phyloP scores from a whole-genome alignment of 2,329 filamentous ascomycete species.

The Nemania sp. region DNA sequence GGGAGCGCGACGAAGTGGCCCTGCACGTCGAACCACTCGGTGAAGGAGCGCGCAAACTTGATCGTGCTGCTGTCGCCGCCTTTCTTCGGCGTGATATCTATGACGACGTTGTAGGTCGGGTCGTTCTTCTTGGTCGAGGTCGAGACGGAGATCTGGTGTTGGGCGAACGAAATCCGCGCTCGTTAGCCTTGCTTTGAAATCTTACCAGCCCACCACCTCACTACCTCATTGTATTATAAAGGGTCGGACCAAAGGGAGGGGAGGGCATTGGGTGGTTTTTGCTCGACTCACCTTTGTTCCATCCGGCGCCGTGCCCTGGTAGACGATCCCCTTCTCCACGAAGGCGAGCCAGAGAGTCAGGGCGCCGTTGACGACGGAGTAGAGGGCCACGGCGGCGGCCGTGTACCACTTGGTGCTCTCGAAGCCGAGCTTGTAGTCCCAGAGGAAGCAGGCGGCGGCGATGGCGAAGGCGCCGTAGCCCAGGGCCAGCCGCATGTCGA shows the following conservation, averaged over 20 bases:
- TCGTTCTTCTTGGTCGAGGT: slow-evolving; percentile 78
- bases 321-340: slow-evolving; percentile 82
- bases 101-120: slow-evolving; percentile 76
- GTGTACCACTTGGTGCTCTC: slow-evolving; percentile 83
- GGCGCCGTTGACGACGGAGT: slow-evolving; percentile 76
- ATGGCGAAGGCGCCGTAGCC: slow-evolving; percentile 83
- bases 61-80: slow-evolving; percentile 46
- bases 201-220: no score
- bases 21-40: slow-evolving; percentile 73
- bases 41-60: slow-evolving; percentile 68
- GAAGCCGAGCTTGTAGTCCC: slow-evolving; percentile 92
- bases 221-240: no score
- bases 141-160: slow-evolving; percentile 68
- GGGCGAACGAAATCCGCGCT: no score
- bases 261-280: no score
- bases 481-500: slow-evolving; percentile 80
- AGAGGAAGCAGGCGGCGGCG: slow-evolving; percentile 81
- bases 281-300: slow-evolving; percentile 48
- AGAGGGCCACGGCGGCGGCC: slow-evolving; percentile 75
- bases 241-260: no score
- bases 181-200: neutral
- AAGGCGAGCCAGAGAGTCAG: slow-evolving; percentile 83
- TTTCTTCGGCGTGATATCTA: slow-evolving; percentile 56
- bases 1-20: slow-evolving; percentile 75
- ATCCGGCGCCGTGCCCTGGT: slow-evolving; percentile 69